Evolutionary conservation across 163 green algal genomes (phyloP).

Genomic region (Scenedesmus sp.): DNA sequence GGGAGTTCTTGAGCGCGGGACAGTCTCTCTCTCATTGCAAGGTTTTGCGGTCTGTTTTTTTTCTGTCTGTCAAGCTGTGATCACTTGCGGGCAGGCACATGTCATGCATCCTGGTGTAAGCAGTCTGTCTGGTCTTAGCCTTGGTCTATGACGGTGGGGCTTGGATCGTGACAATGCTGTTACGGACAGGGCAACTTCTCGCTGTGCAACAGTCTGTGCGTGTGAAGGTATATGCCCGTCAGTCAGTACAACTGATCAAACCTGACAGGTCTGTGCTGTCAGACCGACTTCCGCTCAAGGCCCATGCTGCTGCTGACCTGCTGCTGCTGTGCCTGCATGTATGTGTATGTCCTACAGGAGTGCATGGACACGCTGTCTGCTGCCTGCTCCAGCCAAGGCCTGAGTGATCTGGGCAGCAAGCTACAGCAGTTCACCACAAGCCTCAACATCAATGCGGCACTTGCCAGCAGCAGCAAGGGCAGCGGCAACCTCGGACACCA

Average conservation of each 20-base stretch:
- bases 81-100: too few species aligned
- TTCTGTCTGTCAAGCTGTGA: too few species aligned
- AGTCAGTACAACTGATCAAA: slow-evolving; percentile 61
- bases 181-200: too few species aligned
- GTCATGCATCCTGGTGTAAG: too few species aligned
- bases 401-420: slow-evolving; percentile 59
- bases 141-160: too few species aligned
- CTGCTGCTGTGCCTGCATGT: neutral
- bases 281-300: too few species aligned
- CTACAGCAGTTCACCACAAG: slow-evolving; percentile 56
- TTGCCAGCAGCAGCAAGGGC: neutral
- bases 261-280: slow-evolving; percentile 25
- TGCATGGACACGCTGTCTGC: slow-evolving; percentile 38
- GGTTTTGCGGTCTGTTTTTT: too few species aligned
- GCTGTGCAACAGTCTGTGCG: neutral
- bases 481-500: neutral
- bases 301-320: neutral
- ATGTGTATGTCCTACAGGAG: neutral
- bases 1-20: too few species aligned
- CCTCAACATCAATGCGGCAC: slow-evolving; percentile 19
- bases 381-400: slow-evolving; percentile 65
- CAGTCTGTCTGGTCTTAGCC: too few species aligned
- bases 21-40: too few species aligned
- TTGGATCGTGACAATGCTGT: too few species aligned
- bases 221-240: too few species aligned